phyloP scores from a whole-genome alignment of 2,329 filamentous ascomycete species.

The Neonectria punicea region DNA sequence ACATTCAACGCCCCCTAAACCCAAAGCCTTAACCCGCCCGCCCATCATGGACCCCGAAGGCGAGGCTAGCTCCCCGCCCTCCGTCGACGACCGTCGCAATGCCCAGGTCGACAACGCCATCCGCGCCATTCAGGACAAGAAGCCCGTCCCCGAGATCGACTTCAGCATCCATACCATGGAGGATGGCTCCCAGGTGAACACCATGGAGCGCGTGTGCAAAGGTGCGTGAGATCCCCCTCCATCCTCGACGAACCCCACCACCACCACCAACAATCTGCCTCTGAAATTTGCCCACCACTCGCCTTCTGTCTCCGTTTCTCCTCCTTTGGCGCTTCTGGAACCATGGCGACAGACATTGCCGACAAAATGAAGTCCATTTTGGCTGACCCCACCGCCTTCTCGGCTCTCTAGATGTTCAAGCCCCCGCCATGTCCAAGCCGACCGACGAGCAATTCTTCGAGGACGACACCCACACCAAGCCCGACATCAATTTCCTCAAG shows the following conservation, averaged over 20 bases:
- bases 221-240: slow-evolving; percentile 66
- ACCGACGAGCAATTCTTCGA: slow-evolving; percentile 96
- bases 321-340: not conserved
- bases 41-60: slow-evolving; percentile 62
- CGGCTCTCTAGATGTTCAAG: slow-evolving; percentile 83
- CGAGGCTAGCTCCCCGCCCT: slow-evolving; percentile 46
- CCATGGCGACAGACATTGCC: not conserved
- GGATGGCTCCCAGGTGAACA: slow-evolving; percentile 95
- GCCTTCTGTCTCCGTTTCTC: not conserved
- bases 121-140: slow-evolving; percentile 93
- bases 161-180: slow-evolving; percentile 99
- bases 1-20: slow-evolving; percentile 15
- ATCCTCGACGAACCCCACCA: slow-evolving; percentile 35
- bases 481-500: slow-evolving; percentile 93
- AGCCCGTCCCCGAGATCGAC: slow-evolving; percentile 95
- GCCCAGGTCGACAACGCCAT: slow-evolving; percentile 87
- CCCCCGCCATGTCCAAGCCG: slow-evolving; percentile 91
- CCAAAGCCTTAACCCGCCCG: slow-evolving; percentile 33
- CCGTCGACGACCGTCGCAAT: slow-evolving; percentile 60
- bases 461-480: slow-evolving; percentile 85
- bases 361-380: slow-evolving; percentile 16
- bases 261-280: slow-evolving; percentile 30
- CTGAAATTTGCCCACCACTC: slow-evolving; percentile 21
- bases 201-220: slow-evolving; percentile 96
- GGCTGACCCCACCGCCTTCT: slow-evolving; percentile 31